phyloP scores from a whole-genome alignment of 331 rosid genomes.

The Saraca asoca region DNA sequence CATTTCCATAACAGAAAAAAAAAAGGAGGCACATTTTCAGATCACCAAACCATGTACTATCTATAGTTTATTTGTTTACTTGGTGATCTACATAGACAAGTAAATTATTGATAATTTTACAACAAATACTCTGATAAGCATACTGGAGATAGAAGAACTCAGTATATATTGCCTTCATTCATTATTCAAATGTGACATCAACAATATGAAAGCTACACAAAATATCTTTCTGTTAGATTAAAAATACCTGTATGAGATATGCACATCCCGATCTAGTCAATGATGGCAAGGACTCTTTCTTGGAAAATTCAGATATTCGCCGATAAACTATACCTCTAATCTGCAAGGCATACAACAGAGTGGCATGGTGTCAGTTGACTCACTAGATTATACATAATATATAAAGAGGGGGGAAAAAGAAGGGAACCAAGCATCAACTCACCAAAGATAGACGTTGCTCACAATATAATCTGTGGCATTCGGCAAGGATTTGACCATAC shows the following conservation, averaged over 20 bases:
- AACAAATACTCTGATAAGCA: not conserved
- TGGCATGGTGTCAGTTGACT: conserved; percentile 35
- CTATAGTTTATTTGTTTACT: conserved; percentile 9
- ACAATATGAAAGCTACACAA: conserved; percentile 15
- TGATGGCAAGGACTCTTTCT: conserved; percentile 97
- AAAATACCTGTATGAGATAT: conserved; percentile 87
- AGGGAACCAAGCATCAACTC: conserved; percentile 46
- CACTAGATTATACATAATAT: conserved; percentile 19
- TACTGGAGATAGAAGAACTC: not conserved
- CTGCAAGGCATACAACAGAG: conserved; percentile 50
- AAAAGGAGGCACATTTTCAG: not conserved
- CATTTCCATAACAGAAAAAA: not conserved
- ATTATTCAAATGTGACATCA: conserved; percentile 11
- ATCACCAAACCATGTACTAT: conserved; percentile 11
- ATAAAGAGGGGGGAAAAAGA: conserved; percentile 34
- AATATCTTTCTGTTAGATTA: conserved; percentile 18
- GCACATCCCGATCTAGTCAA: conserved; percentile 99
- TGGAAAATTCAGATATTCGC: conserved; percentile 85
- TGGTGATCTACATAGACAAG: not conserved
- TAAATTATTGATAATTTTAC: not conserved
- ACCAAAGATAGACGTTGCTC: conserved; percentile 97
- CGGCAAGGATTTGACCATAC: conserved; percentile 79
- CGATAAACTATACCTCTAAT: conserved; percentile 83
- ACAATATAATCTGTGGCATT: conserved; percentile 90
- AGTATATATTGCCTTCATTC: conserved; percentile 7